phyloP scores from a whole-genome alignment of 495 filamentous ascomycete genomes.

The Lepidopterella palustris region DNA sequence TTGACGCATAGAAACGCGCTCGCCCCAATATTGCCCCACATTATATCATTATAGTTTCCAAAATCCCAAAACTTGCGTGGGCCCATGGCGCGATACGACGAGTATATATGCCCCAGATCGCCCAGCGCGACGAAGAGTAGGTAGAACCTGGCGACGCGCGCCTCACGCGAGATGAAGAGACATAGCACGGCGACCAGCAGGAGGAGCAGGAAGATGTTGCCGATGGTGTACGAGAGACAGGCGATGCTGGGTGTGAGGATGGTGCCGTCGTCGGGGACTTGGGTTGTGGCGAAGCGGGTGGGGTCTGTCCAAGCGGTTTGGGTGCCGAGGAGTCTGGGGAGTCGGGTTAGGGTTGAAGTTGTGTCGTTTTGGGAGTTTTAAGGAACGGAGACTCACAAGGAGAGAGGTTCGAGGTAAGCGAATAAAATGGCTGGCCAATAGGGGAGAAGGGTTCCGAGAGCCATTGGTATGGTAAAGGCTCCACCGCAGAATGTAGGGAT shows the following conservation, averaged over 20 bases:
- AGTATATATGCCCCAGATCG: slow-evolving; percentile 20
- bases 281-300: slow-evolving; percentile 6
- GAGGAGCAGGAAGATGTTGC: slow-evolving; percentile 20
- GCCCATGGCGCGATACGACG: slow-evolving; percentile 10
- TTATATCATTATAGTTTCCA: too few species aligned
- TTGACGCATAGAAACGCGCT: too few species aligned
- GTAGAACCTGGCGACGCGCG: slow-evolving; percentile 14
- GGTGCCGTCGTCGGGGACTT: slow-evolving; percentile 4
- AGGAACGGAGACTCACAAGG: too few species aligned
- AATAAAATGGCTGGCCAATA: too few species aligned
- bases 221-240: slow-evolving; percentile 11
- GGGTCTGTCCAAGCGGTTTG: slow-evolving; percentile 4
- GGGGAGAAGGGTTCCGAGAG: too few species aligned
- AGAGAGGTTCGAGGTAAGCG: too few species aligned
- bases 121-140: slow-evolving; percentile 11
- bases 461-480: too few species aligned
- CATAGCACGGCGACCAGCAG: slow-evolving; percentile 11
- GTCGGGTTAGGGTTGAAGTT: too few species aligned
- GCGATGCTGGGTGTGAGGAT: not conserved
- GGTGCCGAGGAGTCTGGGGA: slow-evolving; percentile 11
- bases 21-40: too few species aligned
- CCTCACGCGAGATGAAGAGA: slow-evolving; percentile 13
- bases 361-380: too few species aligned
- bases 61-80: too few species aligned
- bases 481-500: too few species aligned